These are phyloP conservation scores for Beauveria pseudobassiana DNA, from an alignment of 2,329 filamentous ascomycete genomes.

Conservation along the genomic window DNA sequence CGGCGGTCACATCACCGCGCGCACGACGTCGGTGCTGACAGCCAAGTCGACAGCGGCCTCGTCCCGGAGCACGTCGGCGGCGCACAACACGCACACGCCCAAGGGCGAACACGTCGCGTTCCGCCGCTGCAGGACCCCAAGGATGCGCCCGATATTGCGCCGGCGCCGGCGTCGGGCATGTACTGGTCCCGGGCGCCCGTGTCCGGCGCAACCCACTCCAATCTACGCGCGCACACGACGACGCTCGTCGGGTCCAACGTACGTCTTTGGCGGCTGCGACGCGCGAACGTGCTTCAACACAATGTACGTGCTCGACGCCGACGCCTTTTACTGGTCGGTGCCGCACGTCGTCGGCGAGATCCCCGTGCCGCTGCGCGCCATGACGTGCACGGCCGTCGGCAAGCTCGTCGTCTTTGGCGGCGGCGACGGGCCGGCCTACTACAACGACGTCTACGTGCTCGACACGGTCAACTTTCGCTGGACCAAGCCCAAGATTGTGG, in stretches of 20 bases:
- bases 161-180: slow-evolving; percentile 62
- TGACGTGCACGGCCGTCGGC: slow-evolving; percentile 65
- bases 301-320: slow-evolving; percentile 61
- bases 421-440: slow-evolving; percentile 62
- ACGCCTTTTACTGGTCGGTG: slow-evolving; percentile 61
- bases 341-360: slow-evolving; percentile 59
- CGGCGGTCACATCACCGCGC: neutral
- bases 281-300: slow-evolving; percentile 61
- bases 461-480: slow-evolving; percentile 63
- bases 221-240: slow-evolving; percentile 58
- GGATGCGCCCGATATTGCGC: slow-evolving; percentile 51
- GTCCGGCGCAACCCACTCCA: slow-evolving; percentile 54
- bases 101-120: slow-evolving; percentile 40
- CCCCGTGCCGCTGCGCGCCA: slow-evolving; percentile 57
- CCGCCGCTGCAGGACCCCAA: slow-evolving; percentile 48
- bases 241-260: slow-evolving; percentile 60
- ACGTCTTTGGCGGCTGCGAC: slow-evolving; percentile 63
- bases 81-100: slow-evolving; percentile 20
- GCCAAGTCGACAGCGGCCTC: slow-evolving; percentile 19
- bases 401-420: slow-evolving; percentile 64
- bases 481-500: slow-evolving; percentile 53
- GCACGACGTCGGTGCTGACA: slow-evolving; percentile 10
- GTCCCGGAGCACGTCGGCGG: slow-evolving; percentile 12
- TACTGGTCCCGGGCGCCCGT: slow-evolving; percentile 62
- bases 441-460: slow-evolving; percentile 66